Evolutionary conservation across 371 early-diverging fungal species (phyloP).

Genomic region (Mucor velutinosus): DNA sequence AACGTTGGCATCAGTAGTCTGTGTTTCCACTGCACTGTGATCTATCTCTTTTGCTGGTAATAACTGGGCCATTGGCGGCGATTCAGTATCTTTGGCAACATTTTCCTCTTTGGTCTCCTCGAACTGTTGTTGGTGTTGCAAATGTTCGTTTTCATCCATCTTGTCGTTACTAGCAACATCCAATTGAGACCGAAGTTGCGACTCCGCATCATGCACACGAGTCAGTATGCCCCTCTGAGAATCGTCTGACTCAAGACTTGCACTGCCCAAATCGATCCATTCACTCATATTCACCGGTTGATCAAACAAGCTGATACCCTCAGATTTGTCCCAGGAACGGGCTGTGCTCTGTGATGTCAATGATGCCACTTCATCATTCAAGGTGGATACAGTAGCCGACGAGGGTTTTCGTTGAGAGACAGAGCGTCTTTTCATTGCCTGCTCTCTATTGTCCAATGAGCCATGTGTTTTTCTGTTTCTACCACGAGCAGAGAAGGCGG

Average conservation of each 20-base stretch:
- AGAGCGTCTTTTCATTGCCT: constrained; percentile 3
- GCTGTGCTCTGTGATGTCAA: background rate
- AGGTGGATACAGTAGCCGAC: background rate
- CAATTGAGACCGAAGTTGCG: constrained; percentile 27
- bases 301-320: constrained; percentile 38
- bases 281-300: constrained; percentile 53
- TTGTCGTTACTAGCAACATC: background rate
- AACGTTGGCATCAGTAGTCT: no score
- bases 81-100: background rate
- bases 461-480: constrained; percentile 11
- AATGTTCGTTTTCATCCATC: background rate
- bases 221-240: constrained; percentile 46
- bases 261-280: constrained; percentile 51
- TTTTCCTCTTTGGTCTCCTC: background rate
- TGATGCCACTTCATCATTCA: background rate
- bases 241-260: constrained; percentile 34
- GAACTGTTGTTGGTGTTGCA: background rate
- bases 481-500: constrained; percentile 33
- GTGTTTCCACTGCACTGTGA: background rate
- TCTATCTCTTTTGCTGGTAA: background rate
- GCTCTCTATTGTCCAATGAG: background rate
- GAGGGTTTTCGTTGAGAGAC: constrained; percentile 12
- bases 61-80: background rate
- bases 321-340: constrained; percentile 22
- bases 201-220: constrained; percentile 41